These are phyloP conservation scores for Leccinum subrobustum DNA, from an alignment of 1,284 basidiomycete genomes.

Conservation along the genomic window DNA sequence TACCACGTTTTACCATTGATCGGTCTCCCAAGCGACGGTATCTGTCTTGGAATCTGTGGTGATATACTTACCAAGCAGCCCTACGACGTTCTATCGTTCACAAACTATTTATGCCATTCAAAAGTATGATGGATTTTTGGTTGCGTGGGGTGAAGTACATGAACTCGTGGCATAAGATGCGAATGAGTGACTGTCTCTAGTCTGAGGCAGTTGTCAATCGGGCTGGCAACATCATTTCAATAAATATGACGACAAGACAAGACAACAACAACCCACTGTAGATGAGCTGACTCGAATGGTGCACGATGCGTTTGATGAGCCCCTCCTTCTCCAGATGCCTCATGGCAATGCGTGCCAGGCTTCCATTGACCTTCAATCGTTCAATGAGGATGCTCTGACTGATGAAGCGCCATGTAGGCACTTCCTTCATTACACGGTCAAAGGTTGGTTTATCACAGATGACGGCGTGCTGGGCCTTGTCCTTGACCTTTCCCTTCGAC, in stretches of 20 bases:
- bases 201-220: constrained; percentile 64
- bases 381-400: constrained; percentile 97
- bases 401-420: constrained; percentile 99
- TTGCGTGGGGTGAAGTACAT: constrained; percentile 46
- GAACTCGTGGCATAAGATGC: constrained; percentile 40
- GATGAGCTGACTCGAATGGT: constrained; percentile 92
- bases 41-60: background rate
- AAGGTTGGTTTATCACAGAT: constrained; percentile 87
- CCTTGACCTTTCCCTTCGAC: constrained; percentile 99
- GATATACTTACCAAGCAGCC: background rate
- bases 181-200: constrained; percentile 42
- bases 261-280: constrained; percentile 69
- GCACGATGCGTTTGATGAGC: constrained; percentile 94
- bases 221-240: constrained; percentile 39
- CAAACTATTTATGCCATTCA: constrained; percentile 15
- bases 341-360: constrained; percentile 92
- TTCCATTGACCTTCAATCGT: constrained; percentile 95
- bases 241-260: background rate
- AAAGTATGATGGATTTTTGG: constrained; percentile 24
- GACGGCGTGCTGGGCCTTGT: constrained; percentile 96
- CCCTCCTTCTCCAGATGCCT: constrained; percentile 94
- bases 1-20: background rate
- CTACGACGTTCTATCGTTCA: background rate
- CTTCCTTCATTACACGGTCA: constrained; percentile 99
- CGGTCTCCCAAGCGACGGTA: background rate